Conservation (phyloP, 768 basidiomycete genomes). For the Hericium coralloides region DNA sequence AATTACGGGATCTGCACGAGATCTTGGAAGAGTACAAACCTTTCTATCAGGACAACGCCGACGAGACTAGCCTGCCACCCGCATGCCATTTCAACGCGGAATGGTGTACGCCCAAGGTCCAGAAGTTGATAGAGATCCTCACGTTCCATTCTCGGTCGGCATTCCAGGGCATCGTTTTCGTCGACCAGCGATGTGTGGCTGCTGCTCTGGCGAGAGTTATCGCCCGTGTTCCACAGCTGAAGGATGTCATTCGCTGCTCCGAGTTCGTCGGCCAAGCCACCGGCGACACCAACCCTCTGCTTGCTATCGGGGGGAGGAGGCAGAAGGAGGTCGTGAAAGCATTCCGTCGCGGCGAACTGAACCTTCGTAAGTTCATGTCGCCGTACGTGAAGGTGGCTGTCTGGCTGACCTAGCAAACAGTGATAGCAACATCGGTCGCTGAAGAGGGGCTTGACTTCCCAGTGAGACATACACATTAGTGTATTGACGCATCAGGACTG, state of each 20-base stretch:
- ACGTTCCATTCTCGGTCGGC: slow-evolving; percentile 38
- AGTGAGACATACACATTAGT: slow-evolving; percentile 27
- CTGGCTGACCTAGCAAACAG: slow-evolving; percentile 22
- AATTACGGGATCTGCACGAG: slow-evolving; percentile 30
- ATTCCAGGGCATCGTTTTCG: slow-evolving; percentile 84
- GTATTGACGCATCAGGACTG: slow-evolving; percentile 5
- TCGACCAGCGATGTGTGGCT: slow-evolving; percentile 78
- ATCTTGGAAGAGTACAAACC: slow-evolving; percentile 38
- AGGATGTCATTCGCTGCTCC: slow-evolving; percentile 47
- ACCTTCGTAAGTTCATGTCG: slow-evolving; percentile 47
- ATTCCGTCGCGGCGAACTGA: slow-evolving; percentile 59
- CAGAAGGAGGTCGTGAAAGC: slow-evolving; percentile 52
- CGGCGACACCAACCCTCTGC: slow-evolving; percentile 27
- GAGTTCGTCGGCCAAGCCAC: slow-evolving; percentile 61
- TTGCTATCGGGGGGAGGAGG: slow-evolving; percentile 43
- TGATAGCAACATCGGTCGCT: slow-evolving; percentile 80
- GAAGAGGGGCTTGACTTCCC: slow-evolving; percentile 92
- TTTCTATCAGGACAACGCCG: slow-evolving; percentile 27
- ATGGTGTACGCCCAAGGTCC: slow-evolving; percentile 72
- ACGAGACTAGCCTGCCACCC: slow-evolving; percentile 34
- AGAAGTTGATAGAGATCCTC: slow-evolving; percentile 52
- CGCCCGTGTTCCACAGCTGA: slow-evolving; percentile 46
- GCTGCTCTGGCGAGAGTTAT: slow-evolving; percentile 59
- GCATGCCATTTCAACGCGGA: slow-evolving; percentile 23
- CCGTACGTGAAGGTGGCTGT: neutral